A percentile compares a stretch with the other conserved stretches of the same genome.
These are phyloP conservation scores for Capsicum pubescens DNA, from an alignment of 257 asterid genomes.

Conservation along the genomic window DNA sequence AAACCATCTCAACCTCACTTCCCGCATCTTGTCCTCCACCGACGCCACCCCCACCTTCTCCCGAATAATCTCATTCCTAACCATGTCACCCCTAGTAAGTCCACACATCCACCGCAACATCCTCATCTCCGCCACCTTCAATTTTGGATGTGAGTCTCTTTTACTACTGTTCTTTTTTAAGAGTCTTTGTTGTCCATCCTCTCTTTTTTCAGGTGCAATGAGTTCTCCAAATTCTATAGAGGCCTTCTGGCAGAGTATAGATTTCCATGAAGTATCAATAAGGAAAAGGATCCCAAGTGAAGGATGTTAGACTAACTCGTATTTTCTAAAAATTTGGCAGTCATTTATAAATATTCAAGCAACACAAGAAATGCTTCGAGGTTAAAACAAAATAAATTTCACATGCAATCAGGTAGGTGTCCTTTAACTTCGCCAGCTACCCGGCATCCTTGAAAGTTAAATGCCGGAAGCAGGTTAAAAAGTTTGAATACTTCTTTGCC, in stretches of 20 bases:
- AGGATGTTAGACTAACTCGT: neutral
- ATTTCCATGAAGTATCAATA: slow-evolving; percentile 19
- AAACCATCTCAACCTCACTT: too few species aligned
- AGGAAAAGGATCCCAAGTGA: neutral
- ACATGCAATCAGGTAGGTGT: slow-evolving; percentile 7
- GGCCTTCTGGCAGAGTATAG: slow-evolving; percentile 5
- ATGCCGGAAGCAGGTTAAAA: neutral
- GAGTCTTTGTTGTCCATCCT: slow-evolving; percentile 9
- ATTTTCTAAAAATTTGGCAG: neutral
- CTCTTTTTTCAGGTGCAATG: neutral
- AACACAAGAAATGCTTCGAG: slow-evolving; percentile 1
- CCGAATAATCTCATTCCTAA: too few species aligned
- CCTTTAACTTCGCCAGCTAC: neutral
- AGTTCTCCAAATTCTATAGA: slow-evolving; percentile 1
- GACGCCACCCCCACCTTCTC: too few species aligned
- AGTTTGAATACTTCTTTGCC: neutral
- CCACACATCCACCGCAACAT: too few species aligned
- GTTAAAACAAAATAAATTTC: neutral
- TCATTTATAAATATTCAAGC: neutral
- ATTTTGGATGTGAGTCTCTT: too few species aligned
- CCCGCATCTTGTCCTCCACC: too few species aligned
- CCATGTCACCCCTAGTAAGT: too few species aligned
- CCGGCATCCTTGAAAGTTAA: slow-evolving; percentile 12
- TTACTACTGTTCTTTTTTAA: neutral
- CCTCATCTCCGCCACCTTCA: too few species aligned